Conservation (phyloP, 1,284 basidiomycete species). For the Erythrobasidium hasegawianum region DNA sequence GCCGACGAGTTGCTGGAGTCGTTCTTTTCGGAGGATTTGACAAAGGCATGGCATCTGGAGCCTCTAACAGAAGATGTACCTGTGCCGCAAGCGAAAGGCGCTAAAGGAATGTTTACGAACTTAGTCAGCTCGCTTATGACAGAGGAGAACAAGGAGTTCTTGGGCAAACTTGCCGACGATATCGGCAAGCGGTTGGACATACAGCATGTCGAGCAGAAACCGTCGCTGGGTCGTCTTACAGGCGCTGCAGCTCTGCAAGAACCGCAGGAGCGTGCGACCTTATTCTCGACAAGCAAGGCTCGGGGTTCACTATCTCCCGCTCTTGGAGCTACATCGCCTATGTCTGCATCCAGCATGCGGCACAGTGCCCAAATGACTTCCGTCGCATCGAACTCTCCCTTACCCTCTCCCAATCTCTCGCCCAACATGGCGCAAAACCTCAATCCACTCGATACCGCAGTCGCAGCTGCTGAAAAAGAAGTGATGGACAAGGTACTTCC, state of each 20-base stretch:
- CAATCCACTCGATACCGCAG: constrained; percentile 3
- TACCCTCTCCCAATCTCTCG: constrained; percentile 52
- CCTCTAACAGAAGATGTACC: constrained; percentile 60
- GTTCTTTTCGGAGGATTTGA: constrained; percentile 87
- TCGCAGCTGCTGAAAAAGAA: constrained; percentile 11
- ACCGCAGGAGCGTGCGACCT: constrained; percentile 78
- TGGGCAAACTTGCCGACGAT: constrained; percentile 69
- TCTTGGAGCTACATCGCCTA: constrained; percentile 35
- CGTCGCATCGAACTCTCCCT: constrained; percentile 56
- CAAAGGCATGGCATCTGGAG: constrained; percentile 78
- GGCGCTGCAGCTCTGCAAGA: constrained; percentile 62
- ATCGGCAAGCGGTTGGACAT: constrained; percentile 86
- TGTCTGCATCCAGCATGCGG: constrained; percentile 40
- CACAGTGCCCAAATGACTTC: constrained; percentile 28
- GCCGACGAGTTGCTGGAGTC: constrained; percentile 90
- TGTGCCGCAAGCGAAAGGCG: constrained; percentile 51
- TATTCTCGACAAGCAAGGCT: constrained; percentile 55
- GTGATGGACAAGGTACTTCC: constrained; percentile 21
- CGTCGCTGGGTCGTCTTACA: constrained; percentile 79
- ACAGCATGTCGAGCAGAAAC: constrained; percentile 52
- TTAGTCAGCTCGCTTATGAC: constrained; percentile 82
- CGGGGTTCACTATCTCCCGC: constrained; percentile 38
- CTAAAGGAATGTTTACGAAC: constrained; percentile 63
- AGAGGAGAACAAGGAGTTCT: constrained; percentile 65
- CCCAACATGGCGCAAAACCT: constrained; percentile 33